Conservation (phyloP, 164 flowering plant genomes). For the grape (Vitis vinifera) region DNA sequence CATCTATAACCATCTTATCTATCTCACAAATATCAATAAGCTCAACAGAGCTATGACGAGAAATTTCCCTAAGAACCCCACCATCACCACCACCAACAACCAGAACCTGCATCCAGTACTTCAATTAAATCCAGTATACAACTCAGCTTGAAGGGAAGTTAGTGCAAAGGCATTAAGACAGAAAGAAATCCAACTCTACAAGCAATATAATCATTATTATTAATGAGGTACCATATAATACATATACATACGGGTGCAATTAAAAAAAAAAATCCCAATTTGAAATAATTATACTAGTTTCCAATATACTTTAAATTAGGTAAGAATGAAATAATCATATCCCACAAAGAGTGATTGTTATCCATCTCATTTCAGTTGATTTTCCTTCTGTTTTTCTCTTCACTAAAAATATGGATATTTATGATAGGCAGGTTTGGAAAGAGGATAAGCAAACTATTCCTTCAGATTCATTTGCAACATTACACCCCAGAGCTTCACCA, state of each 20-base stretch:
- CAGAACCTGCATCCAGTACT: constrained; percentile 61
- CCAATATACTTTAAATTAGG: background rate
- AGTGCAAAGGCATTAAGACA: background rate
- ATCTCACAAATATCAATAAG: constrained; percentile 94
- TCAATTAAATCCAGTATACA: background rate
- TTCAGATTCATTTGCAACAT: no score
- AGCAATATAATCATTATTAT: background rate
- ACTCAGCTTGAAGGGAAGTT: background rate
- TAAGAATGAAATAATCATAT: background rate
- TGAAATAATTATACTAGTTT: background rate
- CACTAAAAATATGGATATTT: no score
- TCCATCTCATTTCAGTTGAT: no score
- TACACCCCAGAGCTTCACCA: no score
- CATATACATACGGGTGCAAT: background rate
- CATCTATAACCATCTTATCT: constrained; percentile 93
- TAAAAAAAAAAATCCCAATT: background rate
- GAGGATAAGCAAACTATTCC: no score
- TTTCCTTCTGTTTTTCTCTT: no score
- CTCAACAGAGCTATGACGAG: constrained; percentile 89
- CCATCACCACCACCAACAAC: constrained; percentile 99
- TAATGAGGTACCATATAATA: no score
- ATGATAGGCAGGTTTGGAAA: no score
- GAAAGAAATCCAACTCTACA: background rate
- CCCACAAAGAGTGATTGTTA: no score
- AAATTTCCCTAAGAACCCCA: constrained; percentile 89